Conservation (phyloP, 106 monocot species). For the Phalaenopsis aphrodite region DNA sequence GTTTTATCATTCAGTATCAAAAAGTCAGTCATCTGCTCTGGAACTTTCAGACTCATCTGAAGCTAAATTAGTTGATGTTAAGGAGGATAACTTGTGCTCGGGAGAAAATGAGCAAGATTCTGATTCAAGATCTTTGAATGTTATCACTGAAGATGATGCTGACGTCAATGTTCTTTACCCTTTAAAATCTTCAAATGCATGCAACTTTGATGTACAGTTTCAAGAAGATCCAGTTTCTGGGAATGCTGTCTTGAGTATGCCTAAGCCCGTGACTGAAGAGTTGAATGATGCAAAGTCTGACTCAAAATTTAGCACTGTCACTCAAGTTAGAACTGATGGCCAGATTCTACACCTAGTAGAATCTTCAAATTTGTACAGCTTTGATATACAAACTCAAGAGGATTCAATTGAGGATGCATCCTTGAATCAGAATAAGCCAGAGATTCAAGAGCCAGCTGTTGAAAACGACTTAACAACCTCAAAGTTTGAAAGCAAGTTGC, state of each 20-base stretch:
- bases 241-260: background rate
- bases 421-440: slow-evolving; percentile 1
- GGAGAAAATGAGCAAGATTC: slow-evolving; percentile 20
- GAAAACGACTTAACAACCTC: slow-evolving; percentile 1
- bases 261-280: background rate
- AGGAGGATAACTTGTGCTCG: slow-evolving; percentile 6
- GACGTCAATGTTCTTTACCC: background rate
- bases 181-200: slow-evolving; percentile 1
- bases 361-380: background rate
- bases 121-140: slow-evolving; percentile 9
- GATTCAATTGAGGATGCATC: background rate
- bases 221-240: slow-evolving; percentile 4
- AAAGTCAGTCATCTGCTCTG: slow-evolving; percentile 5
- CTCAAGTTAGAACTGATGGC: background rate
- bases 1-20: background rate
- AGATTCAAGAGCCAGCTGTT: background rate
- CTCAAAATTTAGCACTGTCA: slow-evolving; percentile 8
- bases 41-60: slow-evolving; percentile 14
- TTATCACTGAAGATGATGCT: background rate
- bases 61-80: background rate
- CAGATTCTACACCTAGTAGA: background rate
- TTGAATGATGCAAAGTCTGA: background rate
- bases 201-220: background rate
- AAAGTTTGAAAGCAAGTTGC: background rate
- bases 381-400: background rate